These are phyloP conservation scores for Viola pubescens DNA, from an alignment of 441 rosid species.

Conservation along the genomic window DNA sequence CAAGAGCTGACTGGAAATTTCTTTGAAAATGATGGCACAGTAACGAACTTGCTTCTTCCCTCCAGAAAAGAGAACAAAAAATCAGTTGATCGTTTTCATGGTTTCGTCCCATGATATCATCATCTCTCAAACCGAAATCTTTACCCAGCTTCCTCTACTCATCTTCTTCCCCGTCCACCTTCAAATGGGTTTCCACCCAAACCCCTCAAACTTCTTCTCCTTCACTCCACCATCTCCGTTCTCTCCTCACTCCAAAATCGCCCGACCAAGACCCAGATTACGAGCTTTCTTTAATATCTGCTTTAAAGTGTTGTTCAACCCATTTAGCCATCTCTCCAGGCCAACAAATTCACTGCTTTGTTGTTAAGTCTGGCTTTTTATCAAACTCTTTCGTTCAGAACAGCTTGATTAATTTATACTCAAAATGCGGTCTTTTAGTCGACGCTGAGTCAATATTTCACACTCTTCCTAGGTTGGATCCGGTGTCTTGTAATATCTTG, in stretches of 20 bases:
- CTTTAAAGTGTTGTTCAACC: slow-evolving; percentile 51
- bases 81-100: slow-evolving; percentile 14
- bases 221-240: slow-evolving; percentile 16
- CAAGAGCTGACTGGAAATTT: background rate
- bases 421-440: slow-evolving; percentile 44
- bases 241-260: slow-evolving; percentile 15
- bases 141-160: slow-evolving; percentile 6
- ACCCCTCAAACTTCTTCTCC: slow-evolving; percentile 9
- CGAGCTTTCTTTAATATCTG: slow-evolving; percentile 51
- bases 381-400: slow-evolving; percentile 55
- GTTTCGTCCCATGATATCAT: slow-evolving; percentile 35
- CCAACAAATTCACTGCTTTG: slow-evolving; percentile 43
- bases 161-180: slow-evolving; percentile 4
- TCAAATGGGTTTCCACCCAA: slow-evolving; percentile 31
- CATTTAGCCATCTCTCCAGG: slow-evolving; percentile 34
- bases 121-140: slow-evolving; percentile 21
- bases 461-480: slow-evolving; percentile 27
- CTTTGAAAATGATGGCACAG: background rate
- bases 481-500: slow-evolving; percentile 64
- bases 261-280: slow-evolving; percentile 9
- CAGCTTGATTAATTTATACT: slow-evolving; percentile 67
- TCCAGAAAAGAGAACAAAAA: background rate
- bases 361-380: slow-evolving; percentile 46
- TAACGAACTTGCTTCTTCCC: slow-evolving; percentile 3
- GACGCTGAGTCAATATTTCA: slow-evolving; percentile 48